These are phyloP conservation scores for Russula abietina DNA, from an alignment of 768 basidiomycete genomes.

Conservation along the genomic window DNA sequence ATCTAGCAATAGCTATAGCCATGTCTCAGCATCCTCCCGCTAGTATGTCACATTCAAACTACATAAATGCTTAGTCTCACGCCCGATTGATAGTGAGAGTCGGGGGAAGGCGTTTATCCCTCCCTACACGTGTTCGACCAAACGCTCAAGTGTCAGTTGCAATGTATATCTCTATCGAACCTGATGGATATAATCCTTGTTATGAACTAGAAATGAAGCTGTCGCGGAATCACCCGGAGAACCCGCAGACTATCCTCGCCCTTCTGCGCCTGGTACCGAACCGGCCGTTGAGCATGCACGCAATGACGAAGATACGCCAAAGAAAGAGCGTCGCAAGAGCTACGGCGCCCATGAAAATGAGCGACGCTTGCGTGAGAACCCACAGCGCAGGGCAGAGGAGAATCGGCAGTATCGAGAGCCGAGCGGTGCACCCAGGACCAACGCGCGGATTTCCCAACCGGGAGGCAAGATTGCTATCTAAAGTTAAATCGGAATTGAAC, in stretches of 20 bases:
- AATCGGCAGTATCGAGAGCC: constrained; percentile 22
- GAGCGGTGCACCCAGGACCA: constrained; percentile 27
- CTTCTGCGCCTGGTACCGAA: constrained; percentile 17
- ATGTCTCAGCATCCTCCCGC: constrained; percentile 24
- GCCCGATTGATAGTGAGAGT: constrained; percentile 16
- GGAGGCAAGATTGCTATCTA: constrained; percentile 40
- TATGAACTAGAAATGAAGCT: constrained; percentile 12
- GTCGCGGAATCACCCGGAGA: constrained; percentile 16
- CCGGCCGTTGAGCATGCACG: constrained; percentile 7
- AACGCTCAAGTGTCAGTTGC: constrained; percentile 14
- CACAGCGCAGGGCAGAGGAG: constrained; percentile 20
- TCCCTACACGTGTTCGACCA: constrained; percentile 18
- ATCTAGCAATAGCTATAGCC: not conserved
- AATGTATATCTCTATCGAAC: not conserved
- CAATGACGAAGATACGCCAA: constrained; percentile 21
- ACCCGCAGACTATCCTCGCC: constrained; percentile 25
- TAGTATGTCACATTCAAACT: constrained; percentile 8
- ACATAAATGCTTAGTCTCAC: not conserved
- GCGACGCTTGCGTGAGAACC: constrained; percentile 22
- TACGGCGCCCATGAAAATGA: constrained; percentile 21
- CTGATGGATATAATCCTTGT: not conserved
- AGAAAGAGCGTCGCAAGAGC: constrained; percentile 20
- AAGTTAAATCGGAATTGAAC: constrained; percentile 16
- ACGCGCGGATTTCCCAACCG: constrained; percentile 54
- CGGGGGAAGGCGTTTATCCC: constrained; percentile 24